Conservation (phyloP, 371 early-diverging fungal genomes). For the Mortierella sp. region DNA sequence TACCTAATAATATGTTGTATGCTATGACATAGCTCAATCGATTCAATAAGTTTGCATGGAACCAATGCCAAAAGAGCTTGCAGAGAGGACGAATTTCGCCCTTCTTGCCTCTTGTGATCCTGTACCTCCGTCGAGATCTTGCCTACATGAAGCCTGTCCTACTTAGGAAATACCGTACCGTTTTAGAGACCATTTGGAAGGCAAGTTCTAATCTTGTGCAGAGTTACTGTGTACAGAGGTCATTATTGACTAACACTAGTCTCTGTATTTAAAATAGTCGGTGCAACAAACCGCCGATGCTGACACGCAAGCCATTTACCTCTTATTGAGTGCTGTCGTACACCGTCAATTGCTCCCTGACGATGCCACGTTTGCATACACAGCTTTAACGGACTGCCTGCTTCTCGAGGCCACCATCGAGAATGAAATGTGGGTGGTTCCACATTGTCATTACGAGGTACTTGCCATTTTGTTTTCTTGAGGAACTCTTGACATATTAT, state of each 20-base stretch:
- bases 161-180: constrained; percentile 43
- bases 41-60: constrained; percentile 61
- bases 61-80: constrained; percentile 54
- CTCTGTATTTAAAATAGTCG: constrained; percentile 21
- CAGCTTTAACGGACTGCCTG: constrained; percentile 54
- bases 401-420: constrained; percentile 49
- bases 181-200: constrained; percentile 56
- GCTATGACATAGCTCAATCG: constrained; percentile 43
- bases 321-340: constrained; percentile 55
- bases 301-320: constrained; percentile 54
- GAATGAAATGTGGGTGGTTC: constrained; percentile 59
- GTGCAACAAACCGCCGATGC: constrained; percentile 39
- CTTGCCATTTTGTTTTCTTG: background rate
- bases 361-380: constrained; percentile 55
- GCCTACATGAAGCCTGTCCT: constrained; percentile 57
- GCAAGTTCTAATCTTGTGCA: constrained; percentile 27
- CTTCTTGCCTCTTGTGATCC: constrained; percentile 55
- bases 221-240: background rate
- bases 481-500: background rate
- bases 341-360: constrained; percentile 54
- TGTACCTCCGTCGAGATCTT: constrained; percentile 58
- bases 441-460: constrained; percentile 59
- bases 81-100: constrained; percentile 50
- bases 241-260: background rate
- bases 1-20: background rate